Conservation (phyloP, 345 rosid species). For the Lepidium aucheri region DNA sequence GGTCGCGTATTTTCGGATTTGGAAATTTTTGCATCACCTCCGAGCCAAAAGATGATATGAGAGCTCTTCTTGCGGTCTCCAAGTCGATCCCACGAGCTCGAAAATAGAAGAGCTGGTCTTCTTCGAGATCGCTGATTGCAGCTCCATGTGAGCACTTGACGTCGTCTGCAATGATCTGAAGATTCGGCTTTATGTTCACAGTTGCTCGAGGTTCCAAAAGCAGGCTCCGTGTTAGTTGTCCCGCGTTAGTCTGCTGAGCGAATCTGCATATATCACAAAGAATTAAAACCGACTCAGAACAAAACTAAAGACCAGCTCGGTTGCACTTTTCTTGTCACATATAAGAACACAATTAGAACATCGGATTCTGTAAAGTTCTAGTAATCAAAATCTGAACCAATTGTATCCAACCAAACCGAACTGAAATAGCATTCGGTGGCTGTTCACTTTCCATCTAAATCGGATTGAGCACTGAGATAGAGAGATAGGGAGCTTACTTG, state of each 20-base stretch:
- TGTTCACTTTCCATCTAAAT: not conserved
- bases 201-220: constrained; percentile 87
- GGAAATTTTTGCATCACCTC: constrained; percentile 63
- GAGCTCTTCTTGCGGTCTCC: constrained; percentile 74
- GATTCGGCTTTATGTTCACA: constrained; percentile 84
- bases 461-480: not conserved
- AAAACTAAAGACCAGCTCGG: not conserved
- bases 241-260: constrained; percentile 91
- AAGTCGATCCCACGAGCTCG: constrained; percentile 77
- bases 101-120: constrained; percentile 81
- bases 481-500: constrained; percentile 36
- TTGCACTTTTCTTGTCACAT: too few species aligned
- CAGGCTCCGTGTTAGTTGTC: constrained; percentile 77
- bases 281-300: not conserved
- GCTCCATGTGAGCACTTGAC: constrained; percentile 98
- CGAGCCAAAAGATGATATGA: constrained; percentile 72
- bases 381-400: too few species aligned
- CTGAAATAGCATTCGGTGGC: too few species aligned
- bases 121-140: constrained; percentile 88
- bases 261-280: constrained; percentile 33
- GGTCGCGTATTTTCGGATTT: constrained; percentile 33
- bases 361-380: too few species aligned
- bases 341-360: too few species aligned
- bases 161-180: constrained; percentile 84
- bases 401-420: not conserved